Percentiles rank a stretch among this genome's conserved stretches.
phyloP scores from a whole-genome alignment of 192 early-diverging fungal species.

The Obelidium mucronatum region DNA sequence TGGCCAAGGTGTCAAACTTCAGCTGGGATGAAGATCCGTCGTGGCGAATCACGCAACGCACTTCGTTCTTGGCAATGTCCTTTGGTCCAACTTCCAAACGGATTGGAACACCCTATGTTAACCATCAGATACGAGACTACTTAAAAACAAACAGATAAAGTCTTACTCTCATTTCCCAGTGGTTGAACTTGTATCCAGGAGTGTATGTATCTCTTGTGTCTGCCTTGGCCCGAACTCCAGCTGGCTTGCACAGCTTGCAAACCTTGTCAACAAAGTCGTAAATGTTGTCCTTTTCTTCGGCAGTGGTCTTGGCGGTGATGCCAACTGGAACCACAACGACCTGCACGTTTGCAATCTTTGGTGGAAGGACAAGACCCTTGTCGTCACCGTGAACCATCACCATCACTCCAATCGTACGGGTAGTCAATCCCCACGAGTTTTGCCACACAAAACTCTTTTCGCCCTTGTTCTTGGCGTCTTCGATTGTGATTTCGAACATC shows the following conservation, averaged over 20 bases:
- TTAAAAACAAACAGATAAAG: slow-evolving; percentile 2
- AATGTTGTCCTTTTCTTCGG: slow-evolving; percentile 73
- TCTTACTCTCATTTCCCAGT: slow-evolving; percentile 90
- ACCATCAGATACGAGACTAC: neutral
- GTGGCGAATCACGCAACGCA: slow-evolving; percentile 85
- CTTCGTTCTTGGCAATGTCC: slow-evolving; percentile 84
- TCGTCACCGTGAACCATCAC: slow-evolving; percentile 99
- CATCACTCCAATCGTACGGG: slow-evolving; percentile 98
- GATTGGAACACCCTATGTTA: slow-evolving; percentile 86
- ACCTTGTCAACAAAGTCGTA: slow-evolving; percentile 75
- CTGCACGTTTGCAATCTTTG: slow-evolving; percentile 88
- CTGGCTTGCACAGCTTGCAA: slow-evolving; percentile 65
- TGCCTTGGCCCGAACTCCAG: slow-evolving; percentile 79
- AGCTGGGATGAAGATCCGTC: slow-evolving; percentile 69
- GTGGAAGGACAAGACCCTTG: slow-evolving; percentile 97
- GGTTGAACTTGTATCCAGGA: slow-evolving; percentile 98
- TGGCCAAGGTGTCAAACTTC: slow-evolving; percentile 65
- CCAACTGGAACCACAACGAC: slow-evolving; percentile 94
- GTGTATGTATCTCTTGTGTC: slow-evolving; percentile 87
- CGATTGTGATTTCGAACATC: slow-evolving; percentile 96
- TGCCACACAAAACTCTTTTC: slow-evolving; percentile 90
- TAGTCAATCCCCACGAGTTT: slow-evolving; percentile 99
- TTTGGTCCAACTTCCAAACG: slow-evolving; percentile 97
- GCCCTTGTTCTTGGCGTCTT: slow-evolving; percentile 77
- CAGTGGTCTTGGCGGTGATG: slow-evolving; percentile 84